A percentile compares a stretch with the other conserved stretches of the same genome.
phyloP scores from a whole-genome alignment of 305 asterid genomes.

The Solanum chacoense region DNA sequence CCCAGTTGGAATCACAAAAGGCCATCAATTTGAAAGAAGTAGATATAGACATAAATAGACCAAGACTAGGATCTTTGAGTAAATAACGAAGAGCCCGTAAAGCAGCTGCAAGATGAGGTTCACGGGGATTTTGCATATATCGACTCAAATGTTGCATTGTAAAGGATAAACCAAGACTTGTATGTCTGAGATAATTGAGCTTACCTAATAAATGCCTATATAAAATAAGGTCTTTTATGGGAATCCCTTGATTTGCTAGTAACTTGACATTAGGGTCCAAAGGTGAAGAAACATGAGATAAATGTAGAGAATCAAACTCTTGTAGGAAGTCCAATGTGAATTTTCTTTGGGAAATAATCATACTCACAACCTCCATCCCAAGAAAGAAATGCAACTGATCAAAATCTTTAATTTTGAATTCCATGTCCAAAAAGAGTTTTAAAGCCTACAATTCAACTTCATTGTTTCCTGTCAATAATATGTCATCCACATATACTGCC shows the following conservation, averaged over 20 bases:
- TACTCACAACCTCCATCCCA: not conserved
- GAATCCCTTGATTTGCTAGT: not conserved
- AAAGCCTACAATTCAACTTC: not conserved
- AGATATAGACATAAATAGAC: no score
- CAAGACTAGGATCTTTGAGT: not conserved
- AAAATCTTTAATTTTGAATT: not conserved
- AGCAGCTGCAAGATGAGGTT: not conserved
- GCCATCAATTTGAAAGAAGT: not conserved
- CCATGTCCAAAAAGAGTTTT: not conserved
- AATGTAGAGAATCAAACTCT: not conserved
- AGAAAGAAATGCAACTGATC: not conserved
- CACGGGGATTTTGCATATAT: not conserved
- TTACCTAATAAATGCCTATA: not conserved
- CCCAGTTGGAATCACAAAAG: not conserved
- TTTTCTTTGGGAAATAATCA: not conserved
- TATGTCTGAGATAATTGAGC: not conserved
- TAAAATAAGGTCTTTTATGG: no score
- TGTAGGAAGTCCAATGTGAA: not conserved
- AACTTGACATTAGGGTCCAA: not conserved
- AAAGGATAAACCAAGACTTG: not conserved
- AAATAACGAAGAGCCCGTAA: not conserved
- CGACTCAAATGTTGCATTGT: not conserved
- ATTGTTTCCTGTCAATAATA: not conserved
- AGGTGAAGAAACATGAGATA: no score
- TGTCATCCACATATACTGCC: not conserved